These are phyloP conservation scores for Cryomyces minteri DNA, from an alignment of 495 filamentous ascomycete genomes.

Conservation along the genomic window DNA sequence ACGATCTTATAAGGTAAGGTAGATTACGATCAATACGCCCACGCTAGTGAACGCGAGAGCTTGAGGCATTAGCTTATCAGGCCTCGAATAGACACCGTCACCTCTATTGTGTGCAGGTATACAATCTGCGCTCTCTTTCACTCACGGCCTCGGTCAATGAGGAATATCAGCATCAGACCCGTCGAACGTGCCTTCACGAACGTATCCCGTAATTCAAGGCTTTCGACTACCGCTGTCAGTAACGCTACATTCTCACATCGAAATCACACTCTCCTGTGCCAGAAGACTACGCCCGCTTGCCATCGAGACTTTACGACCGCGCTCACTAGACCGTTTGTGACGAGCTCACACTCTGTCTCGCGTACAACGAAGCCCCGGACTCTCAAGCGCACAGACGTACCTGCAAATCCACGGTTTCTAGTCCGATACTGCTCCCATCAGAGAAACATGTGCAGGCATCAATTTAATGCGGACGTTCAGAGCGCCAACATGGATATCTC, in stretches of 20 bases:
- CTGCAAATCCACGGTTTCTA: no score
- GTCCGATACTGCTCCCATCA: conserved; percentile 24
- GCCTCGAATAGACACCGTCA: neutral
- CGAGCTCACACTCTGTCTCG: neutral
- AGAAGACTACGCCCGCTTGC: neutral
- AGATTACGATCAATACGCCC: neutral
- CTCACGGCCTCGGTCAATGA: no score
- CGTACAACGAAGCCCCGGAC: no score
- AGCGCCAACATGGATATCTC: conserved; percentile 25
- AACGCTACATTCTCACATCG: neutral
- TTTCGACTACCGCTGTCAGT: neutral
- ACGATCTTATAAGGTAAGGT: neutral
- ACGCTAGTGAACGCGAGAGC: neutral
- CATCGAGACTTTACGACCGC: neutral
- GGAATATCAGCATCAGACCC: neutral
- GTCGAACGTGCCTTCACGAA: neutral
- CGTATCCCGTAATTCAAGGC: neutral
- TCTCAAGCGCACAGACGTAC: no score
- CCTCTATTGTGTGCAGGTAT: neutral
- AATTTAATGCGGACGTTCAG: conserved; percentile 13
- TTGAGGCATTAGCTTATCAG: neutral
- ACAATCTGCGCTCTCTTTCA: no score
- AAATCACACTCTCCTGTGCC: neutral
- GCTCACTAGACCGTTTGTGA: neutral
- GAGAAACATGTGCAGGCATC: conserved; percentile 22